phyloP scores from a whole-genome alignment of 2,329 filamentous ascomycete species.

The Mollisia scopiformis region DNA sequence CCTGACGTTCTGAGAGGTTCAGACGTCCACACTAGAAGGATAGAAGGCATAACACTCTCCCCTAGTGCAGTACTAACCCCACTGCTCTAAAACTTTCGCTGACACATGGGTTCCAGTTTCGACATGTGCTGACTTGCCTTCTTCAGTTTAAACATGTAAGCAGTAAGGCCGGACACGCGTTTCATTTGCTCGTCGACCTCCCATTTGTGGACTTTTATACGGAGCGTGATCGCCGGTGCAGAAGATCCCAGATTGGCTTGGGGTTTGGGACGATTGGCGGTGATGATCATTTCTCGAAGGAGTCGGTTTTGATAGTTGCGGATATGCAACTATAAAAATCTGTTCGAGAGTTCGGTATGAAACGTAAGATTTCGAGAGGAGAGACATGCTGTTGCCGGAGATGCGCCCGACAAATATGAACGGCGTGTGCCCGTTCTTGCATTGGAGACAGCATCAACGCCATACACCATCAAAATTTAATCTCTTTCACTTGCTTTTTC shows the following conservation, averaged over 20 bases:
- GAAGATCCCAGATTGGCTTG: background rate
- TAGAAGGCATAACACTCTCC: background rate
- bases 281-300: background rate
- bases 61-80: background rate
- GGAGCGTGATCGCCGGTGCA: background rate
- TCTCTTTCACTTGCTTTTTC: too few relatives aligned
- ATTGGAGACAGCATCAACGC: too few relatives aligned
- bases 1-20: conserved; percentile 3
- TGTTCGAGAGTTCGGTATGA: too few relatives aligned
- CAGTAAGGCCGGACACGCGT: background rate
- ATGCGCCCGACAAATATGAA: too few relatives aligned
- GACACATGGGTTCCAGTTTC: background rate
- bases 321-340: too few relatives aligned
- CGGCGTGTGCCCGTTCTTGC: too few relatives aligned
- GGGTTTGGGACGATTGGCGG: background rate
- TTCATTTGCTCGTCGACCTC: background rate
- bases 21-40: background rate
- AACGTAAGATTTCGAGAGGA: too few relatives aligned
- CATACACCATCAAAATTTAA: too few relatives aligned
- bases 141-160: background rate
- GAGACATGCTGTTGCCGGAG: too few relatives aligned
- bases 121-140: background rate
- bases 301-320: too few relatives aligned
- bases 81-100: background rate
- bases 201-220: background rate